phyloP scores from a whole-genome alignment of 192 early-diverging fungal species.

The Podila minutissima region DNA sequence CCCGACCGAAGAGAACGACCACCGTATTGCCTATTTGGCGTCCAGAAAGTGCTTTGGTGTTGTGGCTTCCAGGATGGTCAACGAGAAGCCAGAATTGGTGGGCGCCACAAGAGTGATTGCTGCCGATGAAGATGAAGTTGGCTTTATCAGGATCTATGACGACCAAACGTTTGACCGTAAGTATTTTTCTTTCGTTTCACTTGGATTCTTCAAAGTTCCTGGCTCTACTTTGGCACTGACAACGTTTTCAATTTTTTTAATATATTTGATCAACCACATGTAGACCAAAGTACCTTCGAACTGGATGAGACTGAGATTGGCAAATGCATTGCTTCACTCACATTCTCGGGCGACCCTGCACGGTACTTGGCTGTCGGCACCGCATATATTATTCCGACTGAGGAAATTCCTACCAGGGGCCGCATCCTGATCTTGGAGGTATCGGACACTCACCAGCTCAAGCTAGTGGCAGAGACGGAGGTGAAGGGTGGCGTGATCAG shows the following conservation, averaged over 20 bases:
- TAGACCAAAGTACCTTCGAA: slow-evolving; percentile 56
- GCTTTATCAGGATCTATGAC: slow-evolving; percentile 70
- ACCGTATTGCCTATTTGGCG: slow-evolving; percentile 75
- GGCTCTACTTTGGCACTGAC: no score
- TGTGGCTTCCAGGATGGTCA: slow-evolving; percentile 57
- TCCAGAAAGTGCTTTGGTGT: slow-evolving; percentile 68
- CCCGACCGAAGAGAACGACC: slow-evolving; percentile 71
- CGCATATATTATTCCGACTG: slow-evolving; percentile 59
- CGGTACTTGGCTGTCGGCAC: slow-evolving; percentile 83
- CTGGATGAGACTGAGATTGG: slow-evolving; percentile 54
- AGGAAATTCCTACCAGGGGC: slow-evolving; percentile 76
- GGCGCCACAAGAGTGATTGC: slow-evolving; percentile 16
- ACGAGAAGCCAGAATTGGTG: slow-evolving; percentile 28
- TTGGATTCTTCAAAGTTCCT: no score
- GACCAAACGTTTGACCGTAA: slow-evolving; percentile 79
- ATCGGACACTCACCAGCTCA: slow-evolving; percentile 53
- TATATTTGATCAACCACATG: not conserved
- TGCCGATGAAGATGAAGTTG: slow-evolving; percentile 53
- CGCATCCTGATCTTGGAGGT: slow-evolving; percentile 77
- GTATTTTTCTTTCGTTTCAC: not conserved
- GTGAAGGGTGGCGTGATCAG: slow-evolving; percentile 74
- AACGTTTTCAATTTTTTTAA: no score
- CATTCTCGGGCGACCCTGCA: slow-evolving; percentile 48
- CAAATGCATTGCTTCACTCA: slow-evolving; percentile 55
- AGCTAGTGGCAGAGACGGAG: slow-evolving; percentile 57